Base-by-base conservation (phyloP, 768 basidiomycete genomes). In the Lactifluus echinatus region DNA sequence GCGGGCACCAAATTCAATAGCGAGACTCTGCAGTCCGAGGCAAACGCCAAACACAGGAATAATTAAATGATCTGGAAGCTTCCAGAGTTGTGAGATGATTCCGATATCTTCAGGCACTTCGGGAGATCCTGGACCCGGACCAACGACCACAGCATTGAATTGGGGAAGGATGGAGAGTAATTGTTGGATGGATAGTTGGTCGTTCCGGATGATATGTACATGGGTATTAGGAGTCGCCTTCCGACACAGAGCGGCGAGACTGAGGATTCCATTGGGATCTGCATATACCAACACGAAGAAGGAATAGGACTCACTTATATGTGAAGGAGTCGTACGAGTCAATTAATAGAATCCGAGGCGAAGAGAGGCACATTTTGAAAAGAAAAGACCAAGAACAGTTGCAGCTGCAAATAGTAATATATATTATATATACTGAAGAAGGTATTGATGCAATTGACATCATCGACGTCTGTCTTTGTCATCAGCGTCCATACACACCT, bases 241-340 rank as follows among this genome's bases (percentile, higher is more conserved):
- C 45, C 80, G 79, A 70, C 82, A 85, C 24, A 90, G 72, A 8
- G 87, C 78, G 50, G 87, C 88, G 54, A 92, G 80, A 66, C 89
- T 55, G 21, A 37, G 17, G 17, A 6, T 2, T 17, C 14, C 17
- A 26, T 37, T 33, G 47, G 51, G n/a, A n/a, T n/a, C n/a, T n/a
- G n/a, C 37, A 26, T 48, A 15, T n/a, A 14, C 10, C 14, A 37
- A 37, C 0, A 14, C 39, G 29, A 45, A 23, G 28, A 15, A 55
- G 39, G 17, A 24, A 28, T 14, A n/a, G n/a, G n/a, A 75, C 85
- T 56, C 54, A 89, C 89, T 91, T 92, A 79, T 80, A 79, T n/a
- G 89, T 87, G 70, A 91, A 92, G 2, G 89, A 90, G 69, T 91
- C 89, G 63, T 91, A 89, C 0, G 89, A 91, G 67, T 90, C 89